Evolutionary conservation across 2,329 filamentous ascomycete species (phyloP), one percentile per base, ranked within the genome.

Genomic region (Diaporthe sp.): DNA sequence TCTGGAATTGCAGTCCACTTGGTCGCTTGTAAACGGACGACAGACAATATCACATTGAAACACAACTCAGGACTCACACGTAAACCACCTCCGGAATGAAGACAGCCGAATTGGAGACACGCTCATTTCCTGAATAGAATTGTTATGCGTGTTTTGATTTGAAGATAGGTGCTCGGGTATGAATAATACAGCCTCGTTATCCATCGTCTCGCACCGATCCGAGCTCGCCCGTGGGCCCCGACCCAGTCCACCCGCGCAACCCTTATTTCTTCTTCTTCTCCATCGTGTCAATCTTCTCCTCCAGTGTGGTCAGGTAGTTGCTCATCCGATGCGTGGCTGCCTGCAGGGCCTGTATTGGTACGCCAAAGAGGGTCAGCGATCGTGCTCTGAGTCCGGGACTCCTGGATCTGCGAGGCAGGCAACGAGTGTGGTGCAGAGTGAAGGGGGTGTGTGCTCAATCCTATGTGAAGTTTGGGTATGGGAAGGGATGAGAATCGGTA

Each of bases 301-400:
- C 96, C 78, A 98, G 87, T 70, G 91, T 91, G 82, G 92, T 91
- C 78, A 98, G 92, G 83, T 98, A 97, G 78, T 90, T 91, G 86
- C 95, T 95, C 84, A 98, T 91, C 82, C 94, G 92, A 84, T 96
- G 93, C 74, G 98, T 96, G 67, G 95, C 95, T 68, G 92, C 90
- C 90, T 98, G 96, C 67, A 98, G 90, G 78, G 94, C 93, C 96
- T 98, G 79, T 79, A 73, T 77, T 62, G 28, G 9, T 28, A 55
- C 22, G 15, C 2, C 8, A 68, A 31, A 1, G 25, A 44, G 19
- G 65, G 67, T 76, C 57, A 74, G 58, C 49, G 12, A 25, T 72
- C 71, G 73, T 68, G 72, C 28, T 51, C 17, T 28, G 4, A 22
- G 8, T 25, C 1, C 25, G 39, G 28, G 44, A 13, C 22, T 28